Evolutionary conservation across 2,329 filamentous ascomycete genomes (phyloP), one percentile per base, ranked within the genome.

Genomic region (Diaporthe citrichinensis): DNA sequence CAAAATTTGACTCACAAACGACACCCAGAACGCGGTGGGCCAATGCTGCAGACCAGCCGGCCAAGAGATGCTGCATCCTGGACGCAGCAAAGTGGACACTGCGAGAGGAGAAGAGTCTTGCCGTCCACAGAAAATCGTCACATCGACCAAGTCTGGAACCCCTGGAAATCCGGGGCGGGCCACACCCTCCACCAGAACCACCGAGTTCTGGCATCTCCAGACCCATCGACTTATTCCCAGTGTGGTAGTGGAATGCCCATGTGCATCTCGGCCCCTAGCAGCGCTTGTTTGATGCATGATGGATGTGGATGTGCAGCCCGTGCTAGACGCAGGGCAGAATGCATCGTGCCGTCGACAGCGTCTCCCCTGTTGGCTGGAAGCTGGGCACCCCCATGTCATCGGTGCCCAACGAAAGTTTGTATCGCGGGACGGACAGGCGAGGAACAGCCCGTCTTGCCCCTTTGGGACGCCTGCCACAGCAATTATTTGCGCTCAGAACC

Each of bases 371-470:
- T 75, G 75, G 73, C 57, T 75, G 73, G 36, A 41, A 58, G 58
- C 71, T 73, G 71, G 58, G 71, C 59, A 55, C 49, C 23, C 73
- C 49, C 57, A 71, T 72, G 75, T 75, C 59, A 28, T 76, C 74
- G 75, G 65, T 76, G 75, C 75, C 75, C 75, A 76, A 76, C 75
- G 69, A 68, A 68, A 34, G 61, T 65, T 72, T 61, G 73, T 67
- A 36, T 58, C 67, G 55, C 65, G 72, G 67, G 58, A 74, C 31
- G 25, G 65, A 67, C 41, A 67, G 67, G 65, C 72, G 49, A 49
- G 41, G 65, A 34, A 36, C 49, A 46, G 53, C 39, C 36, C 44
- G 58, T 57, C 73, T 75, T 68, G n/a, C 68, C 75, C 28, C 36
- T 73, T 55, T 55, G 67, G 59, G 73, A 73, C 41, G 36, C 72